Evolutionary conservation across 2,329 filamentous ascomycete species (phyloP).

Genomic region (Ceratocystis ficicola): DNA sequence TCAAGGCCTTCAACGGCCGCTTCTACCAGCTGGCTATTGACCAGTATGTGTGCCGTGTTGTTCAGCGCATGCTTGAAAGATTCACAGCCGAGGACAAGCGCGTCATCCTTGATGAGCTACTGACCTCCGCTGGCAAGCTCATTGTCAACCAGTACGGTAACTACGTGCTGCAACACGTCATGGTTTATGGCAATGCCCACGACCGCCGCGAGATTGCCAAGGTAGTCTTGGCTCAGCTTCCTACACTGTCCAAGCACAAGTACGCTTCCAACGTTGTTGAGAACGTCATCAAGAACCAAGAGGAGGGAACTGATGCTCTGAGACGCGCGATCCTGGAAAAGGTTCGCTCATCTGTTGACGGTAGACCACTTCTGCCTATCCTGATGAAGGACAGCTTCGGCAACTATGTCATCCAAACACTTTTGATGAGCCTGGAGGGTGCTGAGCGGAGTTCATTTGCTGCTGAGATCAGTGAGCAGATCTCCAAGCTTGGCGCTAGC

Average conservation of each 20-base stretch:
- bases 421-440: constrained; percentile 52
- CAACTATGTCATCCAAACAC: constrained; percentile 93
- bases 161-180: constrained; percentile 89
- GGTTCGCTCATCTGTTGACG: constrained; percentile 33
- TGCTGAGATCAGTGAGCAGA: constrained; percentile 50
- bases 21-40: constrained; percentile 65
- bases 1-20: constrained; percentile 64
- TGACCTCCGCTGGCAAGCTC: constrained; percentile 56
- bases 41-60: constrained; percentile 78
- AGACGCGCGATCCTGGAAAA: constrained; percentile 5
- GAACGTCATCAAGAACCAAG: constrained; percentile 58
- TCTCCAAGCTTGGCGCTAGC: constrained; percentile 50
- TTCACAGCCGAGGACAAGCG: constrained; percentile 60
- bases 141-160: constrained; percentile 87
- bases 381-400: constrained; percentile 86
- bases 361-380: constrained; percentile 55
- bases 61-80: constrained; percentile 81
- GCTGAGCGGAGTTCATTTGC: constrained; percentile 48
- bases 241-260: constrained; percentile 82
- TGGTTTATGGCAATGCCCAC: constrained; percentile 60
- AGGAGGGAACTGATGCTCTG: constrained; percentile 5
- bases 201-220: constrained; percentile 63
- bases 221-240: constrained; percentile 57
- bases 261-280: constrained; percentile 96
- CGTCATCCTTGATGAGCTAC: constrained; percentile 66